Conservation (phyloP, 768 basidiomycete genomes). For the Kwoniella bestiolae region DNA sequence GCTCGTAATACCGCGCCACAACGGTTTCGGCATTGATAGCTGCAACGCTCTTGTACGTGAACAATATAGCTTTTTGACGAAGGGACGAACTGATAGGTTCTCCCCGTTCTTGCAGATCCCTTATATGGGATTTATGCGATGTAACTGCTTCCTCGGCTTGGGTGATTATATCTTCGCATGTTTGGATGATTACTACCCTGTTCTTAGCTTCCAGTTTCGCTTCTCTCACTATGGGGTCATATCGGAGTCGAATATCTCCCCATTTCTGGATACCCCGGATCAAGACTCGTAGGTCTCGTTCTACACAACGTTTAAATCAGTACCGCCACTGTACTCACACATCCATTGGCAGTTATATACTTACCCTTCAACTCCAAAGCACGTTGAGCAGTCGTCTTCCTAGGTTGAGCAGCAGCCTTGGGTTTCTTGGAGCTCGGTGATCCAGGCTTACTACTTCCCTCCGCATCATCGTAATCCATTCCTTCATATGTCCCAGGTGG, state of each 20-base stretch:
- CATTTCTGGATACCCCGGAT: slow-evolving; percentile 94
- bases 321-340: no score
- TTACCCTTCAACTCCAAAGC: slow-evolving; percentile 85
- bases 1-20: slow-evolving; percentile 82
- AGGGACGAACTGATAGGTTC: slow-evolving; percentile 89
- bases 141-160: slow-evolving; percentile 81
- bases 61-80: slow-evolving; percentile 95
- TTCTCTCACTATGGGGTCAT: slow-evolving; percentile 88
- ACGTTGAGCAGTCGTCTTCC: slow-evolving; percentile 91
- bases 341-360: slow-evolving; percentile 10
- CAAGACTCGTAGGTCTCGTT: slow-evolving; percentile 92
- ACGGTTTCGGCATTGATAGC: slow-evolving; percentile 99
- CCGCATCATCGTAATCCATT: slow-evolving; percentile 68
- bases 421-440: slow-evolving; percentile 75
- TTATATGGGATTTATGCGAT: slow-evolving; percentile 80
- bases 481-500: slow-evolving; percentile 75
- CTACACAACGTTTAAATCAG: slow-evolving; percentile 54
- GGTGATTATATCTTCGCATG: slow-evolving; percentile 89
- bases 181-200: slow-evolving; percentile 83
- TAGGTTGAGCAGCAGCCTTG: slow-evolving; percentile 61
- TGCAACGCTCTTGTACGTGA: slow-evolving; percentile 82
- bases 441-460: slow-evolving; percentile 65
- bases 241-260: slow-evolving; percentile 94
- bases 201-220: slow-evolving; percentile 93
- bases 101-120: slow-evolving; percentile 73